Evolutionary conservation across 106 monocot species (phyloP), one percentile per base, ranked within the genome.

Genomic region (Dioscorea zingiberensis): DNA sequence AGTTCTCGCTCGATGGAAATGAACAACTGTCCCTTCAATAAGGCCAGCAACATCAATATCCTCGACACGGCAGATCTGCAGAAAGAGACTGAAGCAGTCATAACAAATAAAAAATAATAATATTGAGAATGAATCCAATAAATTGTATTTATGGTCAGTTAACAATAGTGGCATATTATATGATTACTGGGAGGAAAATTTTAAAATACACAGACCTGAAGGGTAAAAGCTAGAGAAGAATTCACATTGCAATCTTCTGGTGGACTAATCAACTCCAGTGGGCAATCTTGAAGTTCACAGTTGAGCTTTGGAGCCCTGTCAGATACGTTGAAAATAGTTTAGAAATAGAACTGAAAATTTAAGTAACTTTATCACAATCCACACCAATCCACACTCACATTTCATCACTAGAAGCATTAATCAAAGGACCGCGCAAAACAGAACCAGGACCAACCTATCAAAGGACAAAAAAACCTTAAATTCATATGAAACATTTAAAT

Each of bases 161-260:
- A n/a, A n/a, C n/a, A 38, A 38, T 38, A 38, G 10, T 38, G 38
- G 38, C 38, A 38, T 38, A 38, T 38, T 38, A 38, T 10, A 38
- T 2, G 38, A 38, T 38, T 23, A 23, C 51, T 51, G 51, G 51
- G 8, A 18, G 51, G 19, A 51, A 13, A 51, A 18, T 51, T 13
- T 4, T 19, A 19, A 51, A 44, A 55, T 47, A 60, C 29, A 25
- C 53, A 61, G 28, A 91, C 97, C 92, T 97, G 97, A 68, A 97
- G 85, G 13, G 97, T 97, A 69, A 97, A 97, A 58, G 92, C 83
- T 51, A 97, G 65, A 19, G 97, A 88, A 49, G 97, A 75, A 65
- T 97, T 97, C 63, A 97, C 79, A 77, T 97, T 97, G 75, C 97
- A 97, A 69, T 97, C 97, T 71, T 97, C 97, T 48, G 97, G 97